phyloP scores from a whole-genome alignment of 352 stramenopile genomes.

The Phytopythium cucurbitacearum region DNA sequence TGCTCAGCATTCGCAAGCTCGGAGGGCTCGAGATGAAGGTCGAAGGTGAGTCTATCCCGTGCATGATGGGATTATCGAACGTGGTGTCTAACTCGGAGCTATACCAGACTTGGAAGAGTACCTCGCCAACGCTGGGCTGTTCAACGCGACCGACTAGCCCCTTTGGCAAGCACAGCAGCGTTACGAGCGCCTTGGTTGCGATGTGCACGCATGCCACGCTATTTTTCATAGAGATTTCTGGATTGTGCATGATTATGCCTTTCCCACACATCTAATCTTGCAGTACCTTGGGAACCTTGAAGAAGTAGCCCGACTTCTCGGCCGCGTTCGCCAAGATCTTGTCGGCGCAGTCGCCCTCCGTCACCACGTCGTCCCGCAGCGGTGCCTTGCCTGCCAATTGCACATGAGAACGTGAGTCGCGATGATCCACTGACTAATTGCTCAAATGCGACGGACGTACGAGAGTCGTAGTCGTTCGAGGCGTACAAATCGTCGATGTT shows the following conservation, averaged over 20 bases:
- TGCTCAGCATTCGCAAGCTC: constrained; percentile 86
- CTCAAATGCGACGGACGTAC: constrained; percentile 11
- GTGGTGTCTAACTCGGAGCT: constrained; percentile 3
- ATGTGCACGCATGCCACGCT: background rate
- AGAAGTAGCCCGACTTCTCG: constrained; percentile 76
- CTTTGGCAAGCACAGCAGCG: background rate
- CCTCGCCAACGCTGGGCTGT: constrained; percentile 74
- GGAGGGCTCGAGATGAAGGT: constrained; percentile 85
- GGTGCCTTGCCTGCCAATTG: constrained; percentile 29
- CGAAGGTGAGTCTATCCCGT: constrained; percentile 35
- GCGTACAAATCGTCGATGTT: constrained; percentile 84
- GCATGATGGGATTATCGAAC: background rate
- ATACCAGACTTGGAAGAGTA: constrained; percentile 82
- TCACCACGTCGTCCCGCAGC: constrained; percentile 70
- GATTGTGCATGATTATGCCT: constrained; percentile 6
- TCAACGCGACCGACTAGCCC: constrained; percentile 30
- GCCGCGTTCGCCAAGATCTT: constrained; percentile 73
- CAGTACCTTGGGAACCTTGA: constrained; percentile 85
- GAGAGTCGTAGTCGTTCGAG: constrained; percentile 47
- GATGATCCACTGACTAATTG: too few relatives aligned
- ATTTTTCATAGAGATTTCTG: constrained; percentile 25
- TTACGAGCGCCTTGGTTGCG: too few relatives aligned
- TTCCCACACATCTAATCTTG: constrained; percentile 43
- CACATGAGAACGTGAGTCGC: background rate
- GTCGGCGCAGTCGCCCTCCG: constrained; percentile 67